phyloP scores from a whole-genome alignment of 2,329 filamentous ascomycete species.

The Penicillium brasilianum region DNA sequence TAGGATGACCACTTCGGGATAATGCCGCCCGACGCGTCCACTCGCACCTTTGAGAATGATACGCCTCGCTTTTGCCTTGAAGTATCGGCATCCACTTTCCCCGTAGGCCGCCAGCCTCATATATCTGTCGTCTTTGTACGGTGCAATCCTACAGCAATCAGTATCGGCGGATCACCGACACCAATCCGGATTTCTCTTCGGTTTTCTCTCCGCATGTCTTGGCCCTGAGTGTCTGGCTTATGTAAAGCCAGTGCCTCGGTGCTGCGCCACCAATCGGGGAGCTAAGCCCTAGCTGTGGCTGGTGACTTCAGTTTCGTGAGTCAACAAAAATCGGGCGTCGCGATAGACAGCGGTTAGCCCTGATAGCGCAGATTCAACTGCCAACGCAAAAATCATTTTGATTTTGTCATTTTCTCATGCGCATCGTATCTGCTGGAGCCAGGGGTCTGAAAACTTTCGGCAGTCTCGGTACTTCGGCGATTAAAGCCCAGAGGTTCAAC shows the following conservation, averaged over 20 bases:
- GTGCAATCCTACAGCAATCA: slow-evolving; percentile 1
- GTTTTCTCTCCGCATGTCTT: slow-evolving; percentile 10
- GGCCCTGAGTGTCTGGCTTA: slow-evolving; percentile 1
- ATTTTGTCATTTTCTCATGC: slow-evolving; percentile 27
- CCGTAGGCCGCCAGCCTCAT: background rate
- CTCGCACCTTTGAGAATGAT: background rate
- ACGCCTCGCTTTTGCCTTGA: background rate
- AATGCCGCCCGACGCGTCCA: slow-evolving; percentile 9
- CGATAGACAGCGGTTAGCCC: background rate
- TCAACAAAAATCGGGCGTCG: slow-evolving; percentile 24
- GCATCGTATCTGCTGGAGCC: slow-evolving; percentile 11
- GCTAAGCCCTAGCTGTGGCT: slow-evolving; percentile 27
- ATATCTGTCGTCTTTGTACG: background rate
- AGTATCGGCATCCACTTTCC: slow-evolving; percentile 12
- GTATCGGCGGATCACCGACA: slow-evolving; percentile 20
- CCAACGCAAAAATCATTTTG: background rate
- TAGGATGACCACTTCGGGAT: slow-evolving; percentile 6
- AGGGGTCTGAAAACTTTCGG: slow-evolving; percentile 21
- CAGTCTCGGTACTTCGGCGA: slow-evolving; percentile 18
- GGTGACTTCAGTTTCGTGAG: slow-evolving; percentile 16
- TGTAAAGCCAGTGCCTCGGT: background rate
- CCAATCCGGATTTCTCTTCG: slow-evolving; percentile 23
- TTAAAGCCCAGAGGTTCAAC: slow-evolving; percentile 15
- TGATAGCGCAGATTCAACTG: background rate
- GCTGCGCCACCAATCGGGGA: slow-evolving; percentile 1